Percentiles rank a stretch among this genome's conserved stretches.
Conservation (phyloP, 164 flowering plant genomes). For the Santalum album region DNA sequence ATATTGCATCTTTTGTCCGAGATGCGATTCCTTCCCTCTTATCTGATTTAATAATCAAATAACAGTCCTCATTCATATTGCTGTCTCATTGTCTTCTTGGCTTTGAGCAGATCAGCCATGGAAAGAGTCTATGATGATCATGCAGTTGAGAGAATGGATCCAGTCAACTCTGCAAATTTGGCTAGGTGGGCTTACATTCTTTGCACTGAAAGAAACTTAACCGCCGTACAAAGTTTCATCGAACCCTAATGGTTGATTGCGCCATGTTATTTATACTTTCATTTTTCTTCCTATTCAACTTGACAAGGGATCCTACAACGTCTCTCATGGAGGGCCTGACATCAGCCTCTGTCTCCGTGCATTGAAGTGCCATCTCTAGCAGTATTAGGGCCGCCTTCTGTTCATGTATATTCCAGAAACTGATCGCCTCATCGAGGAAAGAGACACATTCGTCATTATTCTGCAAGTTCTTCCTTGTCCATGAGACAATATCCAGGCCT, state of each 20-base stretch:
- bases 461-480: slow-evolving; percentile 17
- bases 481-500: slow-evolving; percentile 21
- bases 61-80: too few relatives aligned
- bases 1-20: too few relatives aligned
- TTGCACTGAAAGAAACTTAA: not conserved
- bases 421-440: slow-evolving; percentile 10
- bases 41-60: too few relatives aligned
- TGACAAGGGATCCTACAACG: slow-evolving; percentile 9
- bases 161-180: too few relatives aligned
- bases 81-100: too few relatives aligned
- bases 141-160: too few relatives aligned
- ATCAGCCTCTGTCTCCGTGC: slow-evolving; percentile 18
- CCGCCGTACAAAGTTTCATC: too few relatives aligned
- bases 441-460: slow-evolving; percentile 5
- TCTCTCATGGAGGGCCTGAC: slow-evolving; percentile 26
- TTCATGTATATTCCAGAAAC: slow-evolving; percentile 15
- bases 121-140: too few relatives aligned
- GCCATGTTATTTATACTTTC: not conserved
- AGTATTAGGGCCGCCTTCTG: slow-evolving; percentile 16
- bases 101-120: too few relatives aligned
- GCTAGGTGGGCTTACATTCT: too few relatives aligned
- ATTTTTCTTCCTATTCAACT: slow-evolving; percentile 5
- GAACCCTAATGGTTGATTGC: too few relatives aligned
- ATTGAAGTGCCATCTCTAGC: slow-evolving; percentile 18
- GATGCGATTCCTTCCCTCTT: too few relatives aligned